Evolutionary conservation across 768 basidiomycete species (phyloP).

Genomic region (Roridomyces roridus): DNA sequence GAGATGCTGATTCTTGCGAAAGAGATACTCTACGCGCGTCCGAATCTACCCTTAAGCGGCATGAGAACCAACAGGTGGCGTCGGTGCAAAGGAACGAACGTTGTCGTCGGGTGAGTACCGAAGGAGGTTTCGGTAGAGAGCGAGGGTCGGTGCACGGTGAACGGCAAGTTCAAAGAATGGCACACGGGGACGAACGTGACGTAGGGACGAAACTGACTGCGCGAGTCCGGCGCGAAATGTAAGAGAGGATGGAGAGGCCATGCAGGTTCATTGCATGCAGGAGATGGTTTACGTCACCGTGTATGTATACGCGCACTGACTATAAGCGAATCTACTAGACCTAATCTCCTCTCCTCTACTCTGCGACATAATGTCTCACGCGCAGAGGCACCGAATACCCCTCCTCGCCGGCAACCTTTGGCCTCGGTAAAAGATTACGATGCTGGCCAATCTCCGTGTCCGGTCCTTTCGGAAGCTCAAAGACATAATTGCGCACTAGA

Average conservation of each 20-base stretch:
- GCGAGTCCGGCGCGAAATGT: slow-evolving; percentile 61
- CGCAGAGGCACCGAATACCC: slow-evolving; percentile 37
- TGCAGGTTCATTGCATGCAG: too few relatives aligned
- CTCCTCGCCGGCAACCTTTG: slow-evolving; percentile 38
- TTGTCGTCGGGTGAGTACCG: slow-evolving; percentile 57
- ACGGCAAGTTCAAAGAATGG: slow-evolving; percentile 74
- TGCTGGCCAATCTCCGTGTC: slow-evolving; percentile 31
- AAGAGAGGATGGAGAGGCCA: slow-evolving; percentile 37
- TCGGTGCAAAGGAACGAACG: slow-evolving; percentile 49
- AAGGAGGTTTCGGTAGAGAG: slow-evolving; percentile 75
- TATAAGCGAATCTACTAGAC: too few relatives aligned
- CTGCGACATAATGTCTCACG: slow-evolving; percentile 25
- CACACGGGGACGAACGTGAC: slow-evolving; percentile 62
- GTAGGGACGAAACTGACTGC: slow-evolving; percentile 57
- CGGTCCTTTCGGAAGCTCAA: slow-evolving; percentile 34
- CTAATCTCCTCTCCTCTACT: too few relatives aligned
- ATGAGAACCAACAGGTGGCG: background rate
- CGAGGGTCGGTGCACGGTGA: slow-evolving; percentile 76
- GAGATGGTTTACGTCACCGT: too few relatives aligned
- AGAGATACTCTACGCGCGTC: slow-evolving; percentile 59
- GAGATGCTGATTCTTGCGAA: slow-evolving; percentile 54
- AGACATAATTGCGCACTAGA: slow-evolving; percentile 35
- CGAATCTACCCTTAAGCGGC: slow-evolving; percentile 52
- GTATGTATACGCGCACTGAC: too few relatives aligned
- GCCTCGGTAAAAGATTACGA: slow-evolving; percentile 38